phyloP scores from a whole-genome alignment of 2,329 filamentous ascomycete species.

The Stachybotrys chartarum region DNA sequence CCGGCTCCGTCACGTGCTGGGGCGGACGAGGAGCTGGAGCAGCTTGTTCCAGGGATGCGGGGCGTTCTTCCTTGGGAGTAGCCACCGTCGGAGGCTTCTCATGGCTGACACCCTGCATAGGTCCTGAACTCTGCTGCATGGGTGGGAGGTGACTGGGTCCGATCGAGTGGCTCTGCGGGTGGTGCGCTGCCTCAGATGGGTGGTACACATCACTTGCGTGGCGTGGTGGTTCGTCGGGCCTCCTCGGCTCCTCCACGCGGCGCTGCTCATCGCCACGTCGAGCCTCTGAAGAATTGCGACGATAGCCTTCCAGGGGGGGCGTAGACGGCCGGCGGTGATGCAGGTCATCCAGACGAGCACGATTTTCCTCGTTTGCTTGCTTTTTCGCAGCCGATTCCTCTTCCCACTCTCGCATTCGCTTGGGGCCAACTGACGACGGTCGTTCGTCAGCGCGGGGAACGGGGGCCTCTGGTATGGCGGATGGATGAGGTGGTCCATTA shows the following conservation, averaged over 20 bases:
- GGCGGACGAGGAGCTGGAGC: constrained; percentile 36
- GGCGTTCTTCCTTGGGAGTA: constrained; percentile 52
- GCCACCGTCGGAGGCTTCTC: constrained; percentile 32
- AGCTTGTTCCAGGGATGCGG: constrained; percentile 27
- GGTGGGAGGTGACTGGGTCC: constrained; percentile 49
- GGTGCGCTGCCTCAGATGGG: constrained; percentile 87
- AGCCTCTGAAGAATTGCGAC: constrained; percentile 70
- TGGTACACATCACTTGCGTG: constrained; percentile 75
- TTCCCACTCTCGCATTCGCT: constrained; percentile 90
- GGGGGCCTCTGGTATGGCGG: constrained; percentile 55
- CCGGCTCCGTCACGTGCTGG: constrained; percentile 57
- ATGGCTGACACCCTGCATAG: constrained; percentile 45
- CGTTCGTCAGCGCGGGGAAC: constrained; percentile 58
- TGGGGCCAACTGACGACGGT: constrained; percentile 72
- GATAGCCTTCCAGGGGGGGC: constrained; percentile 60
- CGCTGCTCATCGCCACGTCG: constrained; percentile 59
- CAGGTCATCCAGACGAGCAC: constrained; percentile 79
- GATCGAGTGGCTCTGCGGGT: constrained; percentile 50
- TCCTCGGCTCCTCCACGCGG: constrained; percentile 50
- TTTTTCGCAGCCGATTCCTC: constrained; percentile 76
- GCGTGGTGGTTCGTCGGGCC: constrained; percentile 57
- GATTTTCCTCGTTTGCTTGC: constrained; percentile 78
- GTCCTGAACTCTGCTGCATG: constrained; percentile 53
- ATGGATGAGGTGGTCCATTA: constrained; percentile 36
- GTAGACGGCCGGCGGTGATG: constrained; percentile 73